A percentile compares a stretch with the other conserved stretches of the same genome.
Evolutionary conservation across 495 filamentous ascomycete genomes (phyloP).

Genomic region (Melanomma pulvis-pyrius): DNA sequence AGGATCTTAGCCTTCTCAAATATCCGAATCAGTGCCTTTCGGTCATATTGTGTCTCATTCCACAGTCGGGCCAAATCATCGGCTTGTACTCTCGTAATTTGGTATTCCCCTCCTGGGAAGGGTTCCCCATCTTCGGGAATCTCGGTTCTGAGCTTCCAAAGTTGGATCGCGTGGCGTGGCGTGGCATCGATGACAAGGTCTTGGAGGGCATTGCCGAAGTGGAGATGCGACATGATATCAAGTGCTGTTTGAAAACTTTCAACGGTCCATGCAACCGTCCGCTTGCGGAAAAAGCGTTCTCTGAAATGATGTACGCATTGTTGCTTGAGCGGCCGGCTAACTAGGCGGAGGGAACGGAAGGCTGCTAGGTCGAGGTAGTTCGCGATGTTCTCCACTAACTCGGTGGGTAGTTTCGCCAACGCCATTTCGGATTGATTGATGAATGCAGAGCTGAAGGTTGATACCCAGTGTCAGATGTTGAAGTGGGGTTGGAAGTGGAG

Average conservation of each 20-base stretch:
- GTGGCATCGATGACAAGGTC: slow-evolving; percentile 28
- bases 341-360: slow-evolving; percentile 23
- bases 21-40: slow-evolving; percentile 6
- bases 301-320: slow-evolving; percentile 17
- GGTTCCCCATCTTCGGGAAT: neutral
- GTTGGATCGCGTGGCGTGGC: slow-evolving; percentile 14
- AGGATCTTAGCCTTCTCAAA: slow-evolving; percentile 8
- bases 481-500: too few species aligned
- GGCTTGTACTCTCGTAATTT: neutral
- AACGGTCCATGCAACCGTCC: slow-evolving; percentile 6
- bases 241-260: slow-evolving; percentile 3
- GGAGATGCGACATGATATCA: neutral
- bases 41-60: slow-evolving; percentile 26
- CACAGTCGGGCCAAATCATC: slow-evolving; percentile 3
- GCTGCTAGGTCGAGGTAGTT: slow-evolving; percentile 4
- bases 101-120: neutral
- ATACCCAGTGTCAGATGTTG: neutral
- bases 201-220: slow-evolving; percentile 11
- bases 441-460: neutral
- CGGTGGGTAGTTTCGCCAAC: slow-evolving; percentile 12
- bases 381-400: slow-evolving; percentile 20
- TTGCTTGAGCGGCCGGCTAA: slow-evolving; percentile 4
- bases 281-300: slow-evolving; percentile 19
- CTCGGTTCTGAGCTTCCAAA: slow-evolving; percentile 15
- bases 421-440: neutral